Base-by-base conservation (phyloP, 176 grass and related monocot genomes). In the Carex parvula region DNA sequence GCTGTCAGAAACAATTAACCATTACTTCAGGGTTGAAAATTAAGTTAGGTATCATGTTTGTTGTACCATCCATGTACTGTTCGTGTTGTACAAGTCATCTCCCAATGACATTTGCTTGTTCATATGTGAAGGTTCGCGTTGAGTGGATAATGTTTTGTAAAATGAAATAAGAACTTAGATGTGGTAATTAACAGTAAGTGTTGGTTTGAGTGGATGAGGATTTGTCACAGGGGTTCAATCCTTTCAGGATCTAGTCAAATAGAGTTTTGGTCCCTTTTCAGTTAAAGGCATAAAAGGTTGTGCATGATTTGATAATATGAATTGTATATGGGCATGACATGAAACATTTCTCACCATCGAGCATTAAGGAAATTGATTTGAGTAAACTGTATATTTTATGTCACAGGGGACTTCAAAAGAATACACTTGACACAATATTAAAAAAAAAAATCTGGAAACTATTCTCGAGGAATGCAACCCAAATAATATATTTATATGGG, bases 1-100 rank as follows among this genome's bases (percentile, higher is more conserved):
- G 83, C 85, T 87, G 84, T 92, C 70, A 91, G 87, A 90, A 91
- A 94, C 69, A 69, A 29, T 29, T 89, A 81, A 86, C 37, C 48
- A 1, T 30, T 78, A 60, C 24, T 83, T 24, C 14, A 18, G 35
- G 81, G 56, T 60, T 61, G 21, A 32, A 81, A 87, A 87, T 35
- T 56, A 72, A 80, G 44, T 33, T 44, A 21, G 8, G 13, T 41
- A 8, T 52, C 73, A 54, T 69, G 53, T 71, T 88, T 22, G 32
- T 35, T 87, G 39, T 80, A 13, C 46, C 77, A 84, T 90, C 63
- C 20, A 53, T 80, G 70, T 71, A 57, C 72, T 48, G 21, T 88
- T 86, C 35, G 58, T 76, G n/a, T 84, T 62, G 35, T 33, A 73
- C 55, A 69, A 63, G 81, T 56, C 54, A 67, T 83, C 57, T 46